Base-by-base conservation (phyloP, 148 eudicot genomes). In the Mesembryanthemum crystallinum region DNA sequence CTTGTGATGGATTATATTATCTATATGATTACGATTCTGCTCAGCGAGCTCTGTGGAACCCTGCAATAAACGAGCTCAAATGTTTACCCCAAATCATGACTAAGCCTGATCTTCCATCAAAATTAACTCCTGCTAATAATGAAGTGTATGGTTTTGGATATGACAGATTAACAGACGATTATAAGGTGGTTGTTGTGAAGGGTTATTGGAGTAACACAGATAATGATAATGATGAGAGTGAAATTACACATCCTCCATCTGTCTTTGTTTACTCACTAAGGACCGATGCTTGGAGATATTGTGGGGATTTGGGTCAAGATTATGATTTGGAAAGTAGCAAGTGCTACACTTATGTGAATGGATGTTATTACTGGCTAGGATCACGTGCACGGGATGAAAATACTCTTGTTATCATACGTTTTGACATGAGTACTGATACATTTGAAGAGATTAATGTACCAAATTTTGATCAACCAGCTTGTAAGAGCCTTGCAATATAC, bases 1-100 rank as follows among this genome's bases (percentile, higher is more conserved):
- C 77, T 64, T 74, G 77, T 23, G 14, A 64, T 33, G 77, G 71
- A 11, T 13, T 73, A 47, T 73, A 73, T 62, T 73, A 73, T 45
- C 42, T 47, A 11, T 62, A 65, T n/a, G 1, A 18, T 1, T 42
- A n/a, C 35, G 4, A 13, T 43, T 58, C 11, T 45, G 49, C 49
- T 45, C 2, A 45, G 11, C 49, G 49, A 8, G 49, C 49, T 45
- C 49, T 45, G 12, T 57, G 75, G 75, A 72, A 72, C 28, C 75
- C 65, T 5, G 29, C 70, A 20, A 45, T 32, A 37, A 72, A 29
- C 3, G 61, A 74, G 45, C 14, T 28, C 4, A 63, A 73, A 24
- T 8, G 0, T 2, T 30, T 73, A 29, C 68, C 77, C 25, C 77
- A 42, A 1, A 28, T 63, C 4, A 29, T 62, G 8, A 9, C 3